Conservation (phyloP, 331 rosid genomes). For the Malus hybrid region DNA sequence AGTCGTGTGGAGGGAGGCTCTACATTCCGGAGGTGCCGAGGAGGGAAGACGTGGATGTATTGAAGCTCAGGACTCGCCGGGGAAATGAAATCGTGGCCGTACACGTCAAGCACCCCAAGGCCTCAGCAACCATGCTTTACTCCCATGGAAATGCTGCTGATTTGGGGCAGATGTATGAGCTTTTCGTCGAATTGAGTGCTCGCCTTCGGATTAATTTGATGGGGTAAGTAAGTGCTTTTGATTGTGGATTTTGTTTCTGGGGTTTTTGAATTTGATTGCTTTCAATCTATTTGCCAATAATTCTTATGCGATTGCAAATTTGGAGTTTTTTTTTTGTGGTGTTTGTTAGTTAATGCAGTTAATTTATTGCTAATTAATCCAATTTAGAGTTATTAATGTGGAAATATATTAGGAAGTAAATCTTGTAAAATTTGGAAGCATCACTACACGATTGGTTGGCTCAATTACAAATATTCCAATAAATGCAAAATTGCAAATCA, state of each 20-base stretch:
- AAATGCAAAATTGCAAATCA: neutral
- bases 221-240: slow-evolving; percentile 47
- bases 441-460: neutral
- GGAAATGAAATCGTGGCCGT: slow-evolving; percentile 79
- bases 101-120: slow-evolving; percentile 71
- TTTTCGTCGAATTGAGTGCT: slow-evolving; percentile 71
- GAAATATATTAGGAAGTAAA: neutral
- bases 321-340: neutral
- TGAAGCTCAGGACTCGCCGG: slow-evolving; percentile 62
- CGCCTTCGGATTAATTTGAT: slow-evolving; percentile 78
- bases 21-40: slow-evolving; percentile 62
- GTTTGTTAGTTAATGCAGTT: slow-evolving; percentile 14
- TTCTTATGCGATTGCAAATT: neutral
- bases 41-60: slow-evolving; percentile 79
- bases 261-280: slow-evolving; percentile 1
- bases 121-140: slow-evolving; percentile 65
- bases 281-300: neutral
- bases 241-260: neutral
- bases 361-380: neutral
- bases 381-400: neutral
- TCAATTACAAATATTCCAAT: neutral
- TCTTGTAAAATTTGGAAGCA: neutral
- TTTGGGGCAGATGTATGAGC: slow-evolving; percentile 95
- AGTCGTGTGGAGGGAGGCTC: slow-evolving; percentile 21
- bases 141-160: slow-evolving; percentile 97